Evolutionary conservation across 192 early-diverging fungal genomes (phyloP).

Genomic region (Dissophora ornata): DNA sequence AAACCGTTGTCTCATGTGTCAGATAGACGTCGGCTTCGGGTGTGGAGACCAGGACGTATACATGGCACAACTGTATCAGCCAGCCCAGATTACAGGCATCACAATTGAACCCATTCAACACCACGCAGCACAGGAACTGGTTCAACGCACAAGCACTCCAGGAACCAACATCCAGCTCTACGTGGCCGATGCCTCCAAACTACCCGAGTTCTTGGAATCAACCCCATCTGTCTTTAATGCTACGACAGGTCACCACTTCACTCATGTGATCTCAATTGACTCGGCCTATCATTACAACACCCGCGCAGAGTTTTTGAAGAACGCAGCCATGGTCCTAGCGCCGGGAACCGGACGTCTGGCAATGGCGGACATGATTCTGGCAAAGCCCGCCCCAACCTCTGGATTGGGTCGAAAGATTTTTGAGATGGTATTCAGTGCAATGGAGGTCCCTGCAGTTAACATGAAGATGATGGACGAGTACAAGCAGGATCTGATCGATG

Average conservation of each 20-base stretch:
- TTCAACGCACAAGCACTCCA: constrained; percentile 15
- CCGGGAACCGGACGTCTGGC: constrained; percentile 39
- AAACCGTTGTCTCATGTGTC: too few species aligned
- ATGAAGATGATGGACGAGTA: constrained; percentile 55
- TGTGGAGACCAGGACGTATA: constrained; percentile 67
- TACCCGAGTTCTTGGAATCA: constrained; percentile 25
- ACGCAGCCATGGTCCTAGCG: constrained; percentile 16
- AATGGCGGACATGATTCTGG: constrained; percentile 56
- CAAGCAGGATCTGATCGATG: constrained; percentile 38
- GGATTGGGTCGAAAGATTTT: constrained; percentile 24
- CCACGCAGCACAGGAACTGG: constrained; percentile 37
- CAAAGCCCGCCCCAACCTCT: constrained; percentile 27
- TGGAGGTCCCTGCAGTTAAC: constrained; percentile 55
- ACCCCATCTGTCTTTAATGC: constrained; percentile 16
- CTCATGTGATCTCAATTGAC: constrained; percentile 60
- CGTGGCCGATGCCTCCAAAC: constrained; percentile 45
- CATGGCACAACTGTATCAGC: constrained; percentile 45
- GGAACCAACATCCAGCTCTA: constrained; percentile 37
- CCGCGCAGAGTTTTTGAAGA: constrained; percentile 49
- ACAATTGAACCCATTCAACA: constrained; percentile 59
- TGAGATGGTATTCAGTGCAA: constrained; percentile 22
- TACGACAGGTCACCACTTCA: constrained; percentile 13
- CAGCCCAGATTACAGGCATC: constrained; percentile 51
- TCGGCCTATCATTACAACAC: constrained; percentile 64
- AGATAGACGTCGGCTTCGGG: constrained; percentile 65